Conservation (phyloP, 176 grass and related monocot species). For the Avena sativa region DNA sequence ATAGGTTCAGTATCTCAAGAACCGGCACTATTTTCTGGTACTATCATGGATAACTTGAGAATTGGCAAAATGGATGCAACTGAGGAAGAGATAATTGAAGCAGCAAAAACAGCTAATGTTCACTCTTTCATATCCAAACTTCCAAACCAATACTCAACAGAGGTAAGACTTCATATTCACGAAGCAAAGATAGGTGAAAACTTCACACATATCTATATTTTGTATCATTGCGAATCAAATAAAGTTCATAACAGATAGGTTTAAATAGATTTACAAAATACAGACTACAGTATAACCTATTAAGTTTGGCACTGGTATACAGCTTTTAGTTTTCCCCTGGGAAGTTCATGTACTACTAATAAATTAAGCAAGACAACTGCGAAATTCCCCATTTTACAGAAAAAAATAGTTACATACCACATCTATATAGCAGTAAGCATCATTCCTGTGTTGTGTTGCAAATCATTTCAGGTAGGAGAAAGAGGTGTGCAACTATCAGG, state of each 20-base stretch:
- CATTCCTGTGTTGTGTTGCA: not conserved
- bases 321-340: constrained; percentile 12
- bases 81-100: constrained; percentile 52
- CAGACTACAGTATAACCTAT: not conserved
- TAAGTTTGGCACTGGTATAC: not conserved
- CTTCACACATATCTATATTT: not conserved
- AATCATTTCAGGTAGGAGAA: not conserved
- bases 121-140: constrained; percentile 60
- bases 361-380: not conserved
- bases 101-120: constrained; percentile 57
- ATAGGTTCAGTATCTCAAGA: constrained; percentile 64
- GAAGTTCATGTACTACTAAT: constrained; percentile 2
- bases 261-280: not conserved
- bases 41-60: constrained; percentile 57
- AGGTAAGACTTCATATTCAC: constrained; percentile 50
- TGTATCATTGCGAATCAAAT: constrained; percentile 21
- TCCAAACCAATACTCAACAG: constrained; percentile 54
- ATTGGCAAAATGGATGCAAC: constrained; percentile 59
- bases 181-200: constrained; percentile 1
- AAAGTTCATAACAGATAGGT: constrained; percentile 4
- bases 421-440: constrained; percentile 3
- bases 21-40: constrained; percentile 58
- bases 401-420: not conserved
- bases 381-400: not conserved
- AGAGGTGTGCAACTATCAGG: not conserved